These are phyloP conservation scores for Pulveroboletus frians DNA, from an alignment of 768 basidiomycete genomes.

Conservation along the genomic window DNA sequence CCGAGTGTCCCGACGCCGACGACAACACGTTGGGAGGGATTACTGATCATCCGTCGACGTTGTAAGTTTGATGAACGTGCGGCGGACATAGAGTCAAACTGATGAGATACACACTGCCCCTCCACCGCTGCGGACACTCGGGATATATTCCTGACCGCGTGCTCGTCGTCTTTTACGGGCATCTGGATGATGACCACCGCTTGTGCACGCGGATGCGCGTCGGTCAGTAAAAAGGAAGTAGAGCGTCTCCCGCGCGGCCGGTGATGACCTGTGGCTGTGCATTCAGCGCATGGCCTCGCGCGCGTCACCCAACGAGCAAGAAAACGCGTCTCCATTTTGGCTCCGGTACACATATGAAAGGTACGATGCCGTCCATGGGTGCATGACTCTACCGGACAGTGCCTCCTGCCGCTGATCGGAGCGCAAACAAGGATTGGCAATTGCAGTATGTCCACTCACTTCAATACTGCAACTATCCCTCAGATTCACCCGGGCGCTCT, in stretches of 20 bases:
- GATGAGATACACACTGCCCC: neutral
- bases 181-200: too few species aligned
- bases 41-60: neutral
- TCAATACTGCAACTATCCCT: too few species aligned
- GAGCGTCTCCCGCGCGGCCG: neutral
- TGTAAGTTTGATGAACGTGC: neutral
- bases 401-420: neutral
- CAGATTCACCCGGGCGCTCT: neutral
- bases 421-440: neutral
- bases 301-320: neutral
- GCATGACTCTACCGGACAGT: neutral
- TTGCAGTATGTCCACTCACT: neutral
- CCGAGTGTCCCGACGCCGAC: too few species aligned
- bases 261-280: slow-evolving; percentile 1
- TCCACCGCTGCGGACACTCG: neutral
- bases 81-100: neutral
- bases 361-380: neutral
- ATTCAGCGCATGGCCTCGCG: neutral
- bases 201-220: too few species aligned
- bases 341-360: neutral
- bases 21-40: neutral
- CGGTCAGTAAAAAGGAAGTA: neutral
- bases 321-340: neutral
- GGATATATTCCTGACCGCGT: neutral
- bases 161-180: too few species aligned